A percentile compares a stretch with the other conserved stretches of the same genome.
These are phyloP conservation scores for Phialophora macrospora DNA, from an alignment of 2,329 filamentous ascomycete species.

Conservation along the genomic window DNA sequence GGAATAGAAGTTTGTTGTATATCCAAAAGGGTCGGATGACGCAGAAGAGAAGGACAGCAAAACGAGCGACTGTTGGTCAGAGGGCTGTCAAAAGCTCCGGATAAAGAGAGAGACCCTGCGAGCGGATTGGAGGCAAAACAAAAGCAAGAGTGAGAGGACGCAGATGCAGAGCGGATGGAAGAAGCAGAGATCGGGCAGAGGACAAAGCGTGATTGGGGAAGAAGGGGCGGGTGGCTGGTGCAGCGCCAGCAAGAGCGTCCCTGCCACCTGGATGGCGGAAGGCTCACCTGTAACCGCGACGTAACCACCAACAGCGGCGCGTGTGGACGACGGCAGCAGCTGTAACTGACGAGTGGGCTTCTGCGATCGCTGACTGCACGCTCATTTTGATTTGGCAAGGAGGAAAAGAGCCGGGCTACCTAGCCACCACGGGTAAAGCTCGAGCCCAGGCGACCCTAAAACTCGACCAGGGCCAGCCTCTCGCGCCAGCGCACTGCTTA, in stretches of 20 bases:
- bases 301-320: background rate
- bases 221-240: slow-evolving; percentile 33
- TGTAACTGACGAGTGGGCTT: background rate
- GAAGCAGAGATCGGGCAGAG: slow-evolving; percentile 38
- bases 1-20: slow-evolving; percentile 12
- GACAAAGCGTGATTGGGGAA: slow-evolving; percentile 42
- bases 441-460: background rate
- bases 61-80: slow-evolving; percentile 38
- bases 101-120: slow-evolving; percentile 21
- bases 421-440: slow-evolving; percentile 19
- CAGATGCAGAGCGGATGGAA: slow-evolving; percentile 40
- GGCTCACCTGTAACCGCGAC: background rate
- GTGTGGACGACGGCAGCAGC: background rate
- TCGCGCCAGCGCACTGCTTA: slow-evolving; percentile 13
- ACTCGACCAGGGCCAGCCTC: slow-evolving; percentile 11
- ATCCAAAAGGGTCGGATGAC: slow-evolving; percentile 17
- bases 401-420: slow-evolving; percentile 10
- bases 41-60: slow-evolving; percentile 29
- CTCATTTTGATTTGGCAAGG: slow-evolving; percentile 7
- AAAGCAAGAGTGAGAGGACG: slow-evolving; percentile 32
- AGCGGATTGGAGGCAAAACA: slow-evolving; percentile 26
- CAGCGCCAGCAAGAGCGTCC: slow-evolving; percentile 13
- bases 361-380: slow-evolving; percentile 2
- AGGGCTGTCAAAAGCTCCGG: slow-evolving; percentile 19
- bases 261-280: slow-evolving; percentile 9